Base-by-base conservation (phyloP, 1,284 basidiomycete species). In the Ceratobasidium theobromae region DNA sequence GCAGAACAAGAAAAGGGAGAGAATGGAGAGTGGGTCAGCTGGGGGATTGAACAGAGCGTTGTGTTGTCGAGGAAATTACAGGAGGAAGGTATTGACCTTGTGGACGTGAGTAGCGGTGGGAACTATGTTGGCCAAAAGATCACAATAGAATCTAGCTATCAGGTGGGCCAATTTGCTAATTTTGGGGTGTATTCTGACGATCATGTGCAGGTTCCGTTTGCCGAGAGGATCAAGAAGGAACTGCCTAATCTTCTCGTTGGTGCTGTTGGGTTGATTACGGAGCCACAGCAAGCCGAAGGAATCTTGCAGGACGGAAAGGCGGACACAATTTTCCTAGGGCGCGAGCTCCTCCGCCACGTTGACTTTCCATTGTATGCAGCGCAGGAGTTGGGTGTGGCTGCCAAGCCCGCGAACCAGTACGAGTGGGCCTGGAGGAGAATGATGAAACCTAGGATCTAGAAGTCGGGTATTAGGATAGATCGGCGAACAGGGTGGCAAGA, bases 11-110 rank as follows among this genome's bases (percentile, higher is more conserved):
- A 89, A 72, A 79, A 82, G 71, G 79, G 79, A 64, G 78, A 79
- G 27, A 76, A 82, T 21, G 86, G 83, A 18, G 75, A 77, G 57
- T 89, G 84, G 83, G 80, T 78, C 66, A 80, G 83, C 60, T 92
- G 89, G 88, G 91, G 89, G 12, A 79, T 91, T 54, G 86, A 91
- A 74, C 90, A 93, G 76, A 88, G 82, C 72, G 86, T 80, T 38
- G 71, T 85, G 48, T 79, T 86, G 48, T 80, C 81, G 1, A 80
- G 79, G 27, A 80, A 85, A 74, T 74, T 92, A 68, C 74, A 81
- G 69, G 81, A 84, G 67, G 70, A 85, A 8, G 88, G 87, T 6
- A 79, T 91, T 12, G 90, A 92, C 73, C 77, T 93, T 30, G 75
- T 93, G 57, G 89, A 93, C 75, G 81, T 82, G 62, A 87, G 84